Evolutionary conservation across 2,329 filamentous ascomycete genomes (phyloP).

Genomic region (Colletotrichum liriopes): DNA sequence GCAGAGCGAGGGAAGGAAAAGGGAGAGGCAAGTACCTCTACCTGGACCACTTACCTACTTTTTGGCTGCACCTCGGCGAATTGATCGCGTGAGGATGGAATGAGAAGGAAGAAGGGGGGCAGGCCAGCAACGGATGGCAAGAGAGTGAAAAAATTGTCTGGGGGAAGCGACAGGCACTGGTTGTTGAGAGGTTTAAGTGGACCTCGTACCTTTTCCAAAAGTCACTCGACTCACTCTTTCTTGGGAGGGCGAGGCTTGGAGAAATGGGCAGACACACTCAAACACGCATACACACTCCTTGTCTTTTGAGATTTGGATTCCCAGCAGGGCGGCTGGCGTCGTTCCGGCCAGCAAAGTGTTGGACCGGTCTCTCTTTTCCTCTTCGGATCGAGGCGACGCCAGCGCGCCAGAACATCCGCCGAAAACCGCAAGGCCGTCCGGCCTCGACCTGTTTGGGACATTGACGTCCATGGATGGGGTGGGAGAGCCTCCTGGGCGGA

Average conservation of each 20-base stretch:
- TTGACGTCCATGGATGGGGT: background rate
- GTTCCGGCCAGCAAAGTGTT: conserved; percentile 31
- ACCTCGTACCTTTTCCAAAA: conserved; percentile 36
- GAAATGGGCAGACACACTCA: conserved; percentile 1
- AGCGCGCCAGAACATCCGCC: conserved; percentile 20
- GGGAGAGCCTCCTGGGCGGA: background rate
- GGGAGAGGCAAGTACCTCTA: conserved; percentile 26
- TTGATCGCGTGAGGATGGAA: conserved; percentile 36
- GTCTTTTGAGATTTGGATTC: background rate
- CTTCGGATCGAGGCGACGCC: conserved; percentile 29
- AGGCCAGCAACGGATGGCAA: conserved; percentile 21
- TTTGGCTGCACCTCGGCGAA: conserved; percentile 23
- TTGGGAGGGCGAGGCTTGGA: conserved; percentile 3
- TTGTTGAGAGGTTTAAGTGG: conserved; percentile 46
- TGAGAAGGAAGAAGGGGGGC: conserved; percentile 30
- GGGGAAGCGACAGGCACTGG: conserved; percentile 39
- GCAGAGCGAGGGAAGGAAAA: background rate
- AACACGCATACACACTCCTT: too few species aligned
- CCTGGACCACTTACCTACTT: background rate
- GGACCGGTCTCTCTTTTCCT: conserved; percentile 11
- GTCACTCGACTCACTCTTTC: conserved; percentile 32
- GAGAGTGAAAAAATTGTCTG: conserved; percentile 31
- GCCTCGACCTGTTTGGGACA: background rate
- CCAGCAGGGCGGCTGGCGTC: conserved; percentile 10
- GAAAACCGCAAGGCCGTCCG: conserved; percentile 30